Conservation (phyloP, 1,284 basidiomycete species). For the Melanopsichium pennsylvanicum region DNA sequence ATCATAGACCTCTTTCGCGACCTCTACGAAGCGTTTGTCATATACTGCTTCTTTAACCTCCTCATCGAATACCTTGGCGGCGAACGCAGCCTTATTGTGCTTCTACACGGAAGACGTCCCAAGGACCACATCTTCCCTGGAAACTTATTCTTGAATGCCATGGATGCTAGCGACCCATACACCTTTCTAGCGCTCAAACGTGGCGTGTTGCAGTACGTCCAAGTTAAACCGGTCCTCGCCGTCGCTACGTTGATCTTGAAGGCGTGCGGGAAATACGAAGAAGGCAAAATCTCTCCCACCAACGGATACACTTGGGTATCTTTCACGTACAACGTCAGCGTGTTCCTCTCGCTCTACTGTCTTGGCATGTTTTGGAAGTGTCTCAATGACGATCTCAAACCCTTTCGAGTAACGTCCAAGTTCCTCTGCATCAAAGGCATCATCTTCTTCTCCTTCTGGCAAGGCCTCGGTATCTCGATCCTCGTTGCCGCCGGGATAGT, state of each 20-base stretch:
- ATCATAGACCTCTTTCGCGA: conserved; percentile 94
- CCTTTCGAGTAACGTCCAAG: conserved; percentile 61
- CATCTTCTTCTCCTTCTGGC: conserved; percentile 98
- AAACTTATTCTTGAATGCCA: conserved; percentile 65
- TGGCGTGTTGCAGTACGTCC: conserved; percentile 95
- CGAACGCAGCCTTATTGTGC: conserved; percentile 87
- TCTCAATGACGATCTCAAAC: conserved; percentile 54
- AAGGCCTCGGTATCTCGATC: conserved; percentile 80
- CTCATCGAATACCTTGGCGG: conserved; percentile 80
- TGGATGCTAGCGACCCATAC: conserved; percentile 71
- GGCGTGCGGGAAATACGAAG: conserved; percentile 83
- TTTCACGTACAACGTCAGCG: conserved; percentile 73
- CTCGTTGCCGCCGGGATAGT: conserved; percentile 84
- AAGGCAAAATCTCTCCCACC: conserved; percentile 80
- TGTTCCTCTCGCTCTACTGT: conserved; percentile 68
- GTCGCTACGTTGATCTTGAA: conserved; percentile 85
- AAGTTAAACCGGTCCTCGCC: conserved; percentile 91
- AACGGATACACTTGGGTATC: conserved; percentile 77
- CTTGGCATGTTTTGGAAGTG: conserved; percentile 64
- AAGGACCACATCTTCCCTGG: conserved; percentile 86
- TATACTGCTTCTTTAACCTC: conserved; percentile 74
- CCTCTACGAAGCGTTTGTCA: conserved; percentile 96
- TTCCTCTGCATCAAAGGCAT: conserved; percentile 95
- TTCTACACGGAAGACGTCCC: conserved; percentile 86
- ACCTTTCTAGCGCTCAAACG: conserved; percentile 92